Base-by-base conservation (phyloP, 768 basidiomycete species). In the Brasilioporus rufonigricans region DNA sequence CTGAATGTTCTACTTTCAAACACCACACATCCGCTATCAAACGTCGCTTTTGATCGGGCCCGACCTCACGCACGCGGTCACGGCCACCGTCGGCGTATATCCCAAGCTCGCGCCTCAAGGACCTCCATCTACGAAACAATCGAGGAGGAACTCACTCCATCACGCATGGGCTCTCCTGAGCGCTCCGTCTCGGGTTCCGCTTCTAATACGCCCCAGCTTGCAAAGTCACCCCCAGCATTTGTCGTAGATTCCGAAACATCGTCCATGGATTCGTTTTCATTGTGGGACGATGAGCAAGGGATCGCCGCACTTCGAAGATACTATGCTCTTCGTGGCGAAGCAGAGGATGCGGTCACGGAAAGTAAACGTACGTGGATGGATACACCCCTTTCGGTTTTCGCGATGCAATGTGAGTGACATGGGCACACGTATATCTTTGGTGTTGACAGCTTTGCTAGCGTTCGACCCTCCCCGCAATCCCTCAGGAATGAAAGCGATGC, bases 91-190 rank as follows among this genome's bases (percentile, higher is more conserved):
- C 84, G 87, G 33, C 81, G 88, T 2, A 80, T 83, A 47, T 89
- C 87, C 2, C 79, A 83, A 45, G 78, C 81, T 27, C 80, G 81
- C 19, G 77, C 80, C 10, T 86, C 85, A 13, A 77, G 86, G 5
- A 73, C 82, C 0, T 91, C 89, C 0, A 79, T 89, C 0, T 91
- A 90, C 59, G 89, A 91, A 65, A 91, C 86, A 0, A 91, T 92
- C 45, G 78, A 89, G 52, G 90, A 92, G 61, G 91, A 91, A 58
- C 65, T 74, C 13, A 73, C 76, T 5, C 76, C 73, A 0, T 70
- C 73, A 4, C 45, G 62, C 1, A 48, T 64, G 26, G 64, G 55
- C 19, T 74, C 75, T 0, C 61, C 66, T 2, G 65, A 61, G 7
- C 59, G 53, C 9, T 46, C 58, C 4, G 6, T 27, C 23, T 48